Base-by-base conservation (phyloP, 805 yeast species). In the Vanderwaltozyma polyspora region DNA sequence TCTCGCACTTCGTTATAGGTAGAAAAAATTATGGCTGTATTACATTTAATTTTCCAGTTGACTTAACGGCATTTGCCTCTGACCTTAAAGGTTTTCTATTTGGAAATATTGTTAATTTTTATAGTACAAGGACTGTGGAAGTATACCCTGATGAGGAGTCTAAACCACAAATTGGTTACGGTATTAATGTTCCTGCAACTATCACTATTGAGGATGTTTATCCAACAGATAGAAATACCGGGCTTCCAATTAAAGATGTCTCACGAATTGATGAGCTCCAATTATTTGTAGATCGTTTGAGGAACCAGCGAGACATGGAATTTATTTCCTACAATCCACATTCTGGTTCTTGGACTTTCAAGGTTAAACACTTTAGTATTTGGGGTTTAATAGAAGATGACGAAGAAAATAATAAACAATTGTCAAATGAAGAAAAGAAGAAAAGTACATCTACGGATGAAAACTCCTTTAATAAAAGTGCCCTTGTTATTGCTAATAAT, bases 381-480 rank as follows among this genome's bases (percentile, higher is more conserved):
- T 91, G 96, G 95, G 97, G 97, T 6, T 59, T 91, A 25, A 68
- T 79, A 13, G 81, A 76, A 43, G 84, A 78, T 18, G 75, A 68
- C 16, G 74, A 68, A 27, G 76, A 64, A 11, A 71, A 69, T 25
- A 66, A 72, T 28, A 85, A 75, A 42, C 66, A 63, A 9, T 69
- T 67, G 18, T 57, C 66, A 16, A 52, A 42, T 39, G 36, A 55
- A 42, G 29, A 48, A 24, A 45, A 25, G 37, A 45, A 38, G 43
- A 6, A 13, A 13, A 25, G 10, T 13, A 25, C 15, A 11, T 25
- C 15, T n/a, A 22, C 33, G 25, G 9, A 22, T 25, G 12, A n/a
- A 13, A 15, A 25, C 13, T n/a, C n/a, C n/a, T n/a, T n/a, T n/a
- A n/a, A n/a, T n/a, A n/a, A n/a, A n/a, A n/a, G n/a, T n/a, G n/a